Percentiles rank a stretch among this genome's conserved stretches.
Evolutionary conservation across 1,139 yeast species (phyloP).

Genomic region (Debaryomyces singareniensis): DNA sequence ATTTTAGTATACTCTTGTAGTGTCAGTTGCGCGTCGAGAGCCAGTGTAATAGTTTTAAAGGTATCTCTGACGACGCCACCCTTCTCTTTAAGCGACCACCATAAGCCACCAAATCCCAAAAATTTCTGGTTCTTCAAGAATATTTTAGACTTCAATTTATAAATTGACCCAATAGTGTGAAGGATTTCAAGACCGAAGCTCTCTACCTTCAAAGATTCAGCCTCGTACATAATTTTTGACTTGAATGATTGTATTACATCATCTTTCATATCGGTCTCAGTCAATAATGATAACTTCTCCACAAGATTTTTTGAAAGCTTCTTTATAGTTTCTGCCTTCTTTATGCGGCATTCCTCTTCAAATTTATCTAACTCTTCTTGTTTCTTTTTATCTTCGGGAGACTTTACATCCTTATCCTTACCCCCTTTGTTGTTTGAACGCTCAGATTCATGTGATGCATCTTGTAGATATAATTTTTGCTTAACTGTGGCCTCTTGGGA

Average conservation of each 20-base stretch:
- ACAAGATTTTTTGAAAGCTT: slow-evolving; percentile 59
- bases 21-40: slow-evolving; percentile 85
- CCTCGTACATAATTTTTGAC: slow-evolving; percentile 71
- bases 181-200: slow-evolving; percentile 88
- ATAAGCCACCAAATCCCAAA: slow-evolving; percentile 79
- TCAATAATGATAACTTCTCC: slow-evolving; percentile 64
- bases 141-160: slow-evolving; percentile 60
- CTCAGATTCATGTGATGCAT: background rate
- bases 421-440: slow-evolving; percentile 13
- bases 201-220: slow-evolving; percentile 85
- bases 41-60: slow-evolving; percentile 75
- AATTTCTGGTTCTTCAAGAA: slow-evolving; percentile 60
- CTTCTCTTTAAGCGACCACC: slow-evolving; percentile 79
- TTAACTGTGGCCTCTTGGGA: background rate
- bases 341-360: slow-evolving; percentile 70
- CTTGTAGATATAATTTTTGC: background rate
- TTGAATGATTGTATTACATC: slow-evolving; percentile 66
- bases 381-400: slow-evolving; percentile 32
- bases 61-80: slow-evolving; percentile 84
- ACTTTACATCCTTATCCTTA: slow-evolving; percentile 3
- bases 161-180: slow-evolving; percentile 78
- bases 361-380: slow-evolving; percentile 66
- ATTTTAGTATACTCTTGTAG: slow-evolving; percentile 74
- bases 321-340: slow-evolving; percentile 66
- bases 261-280: slow-evolving; percentile 73